Conservation (phyloP, 495 filamentous ascomycete species). For the Hyphodiscus hymeniophilus region DNA sequence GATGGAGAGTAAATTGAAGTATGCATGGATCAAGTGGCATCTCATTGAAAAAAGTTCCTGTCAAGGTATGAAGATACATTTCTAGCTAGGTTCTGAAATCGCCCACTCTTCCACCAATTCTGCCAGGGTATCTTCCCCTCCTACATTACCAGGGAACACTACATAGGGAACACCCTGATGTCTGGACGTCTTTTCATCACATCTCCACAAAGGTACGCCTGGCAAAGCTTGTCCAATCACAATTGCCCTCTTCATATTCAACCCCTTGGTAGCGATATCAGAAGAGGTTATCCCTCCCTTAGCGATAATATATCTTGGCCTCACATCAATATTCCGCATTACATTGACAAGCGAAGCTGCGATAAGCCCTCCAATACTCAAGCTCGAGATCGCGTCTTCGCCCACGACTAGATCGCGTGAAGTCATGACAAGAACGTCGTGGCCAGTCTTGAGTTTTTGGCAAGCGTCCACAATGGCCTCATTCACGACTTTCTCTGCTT, state of each 20-base stretch:
- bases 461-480: slow-evolving; percentile 26
- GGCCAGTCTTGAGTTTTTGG: slow-evolving; percentile 22
- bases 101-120: slow-evolving; percentile 14
- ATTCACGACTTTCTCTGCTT: slow-evolving; percentile 20
- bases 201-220: slow-evolving; percentile 48
- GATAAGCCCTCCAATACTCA: slow-evolving; percentile 37
- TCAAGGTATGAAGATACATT: no score
- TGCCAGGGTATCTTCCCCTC: slow-evolving; percentile 33
- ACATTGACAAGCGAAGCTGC: slow-evolving; percentile 39
- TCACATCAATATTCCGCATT: slow-evolving; percentile 30
- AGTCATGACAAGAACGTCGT: slow-evolving; percentile 46
- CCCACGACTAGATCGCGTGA: slow-evolving; percentile 42
- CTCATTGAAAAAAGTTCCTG: no score
- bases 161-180: slow-evolving; percentile 41
- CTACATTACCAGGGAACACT: slow-evolving; percentile 52
- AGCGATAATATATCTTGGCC: slow-evolving; percentile 45
- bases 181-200: slow-evolving; percentile 41
- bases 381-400: slow-evolving; percentile 32
- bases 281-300: slow-evolving; percentile 49
- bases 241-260: slow-evolving; percentile 42
- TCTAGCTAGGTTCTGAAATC: no score
- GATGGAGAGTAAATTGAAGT: no score
- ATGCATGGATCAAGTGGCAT: no score
- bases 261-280: slow-evolving; percentile 43
- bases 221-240: slow-evolving; percentile 46